These are phyloP conservation scores for Tilletia walkeri DNA, from an alignment of 1,284 basidiomycete genomes.

Conservation along the genomic window DNA sequence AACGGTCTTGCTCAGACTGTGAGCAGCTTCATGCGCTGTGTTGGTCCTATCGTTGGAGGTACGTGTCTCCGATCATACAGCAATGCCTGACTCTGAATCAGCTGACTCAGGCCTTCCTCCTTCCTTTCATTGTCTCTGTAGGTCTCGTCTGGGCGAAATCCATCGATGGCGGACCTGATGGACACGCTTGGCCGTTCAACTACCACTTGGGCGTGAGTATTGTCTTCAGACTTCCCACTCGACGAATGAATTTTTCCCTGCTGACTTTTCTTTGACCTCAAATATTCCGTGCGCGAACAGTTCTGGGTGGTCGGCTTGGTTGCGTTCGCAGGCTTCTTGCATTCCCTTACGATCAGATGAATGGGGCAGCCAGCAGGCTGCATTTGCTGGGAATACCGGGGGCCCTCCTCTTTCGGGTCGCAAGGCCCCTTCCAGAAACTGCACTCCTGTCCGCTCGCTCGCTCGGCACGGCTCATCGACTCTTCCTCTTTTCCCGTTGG, in stretches of 20 bases:
- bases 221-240: background rate
- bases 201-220: slow-evolving; percentile 38
- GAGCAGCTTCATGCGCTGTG: slow-evolving; percentile 55
- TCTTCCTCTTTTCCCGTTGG: too few relatives aligned
- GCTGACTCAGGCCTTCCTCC: slow-evolving; percentile 16
- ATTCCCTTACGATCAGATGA: slow-evolving; percentile 21
- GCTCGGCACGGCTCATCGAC: too few relatives aligned
- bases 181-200: slow-evolving; percentile 45
- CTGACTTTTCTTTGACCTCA: background rate
- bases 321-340: slow-evolving; percentile 42
- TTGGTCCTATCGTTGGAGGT: slow-evolving; percentile 52
- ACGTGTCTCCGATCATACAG: background rate
- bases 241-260: too few relatives aligned
- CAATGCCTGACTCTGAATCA: background rate
- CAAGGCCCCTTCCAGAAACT: too few relatives aligned
- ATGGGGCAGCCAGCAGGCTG: background rate
- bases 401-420: too few relatives aligned
- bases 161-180: slow-evolving; percentile 37
- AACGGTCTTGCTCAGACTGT: slow-evolving; percentile 58
- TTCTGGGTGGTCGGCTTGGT: slow-evolving; percentile 49
- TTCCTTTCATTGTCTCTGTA: background rate
- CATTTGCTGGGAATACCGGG: background rate
- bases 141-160: slow-evolving; percentile 53
- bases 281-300: background rate
- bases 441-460: too few relatives aligned